Evolutionary conservation across 768 basidiomycete species (phyloP).

Genomic region (Boletus bicolor): DNA sequence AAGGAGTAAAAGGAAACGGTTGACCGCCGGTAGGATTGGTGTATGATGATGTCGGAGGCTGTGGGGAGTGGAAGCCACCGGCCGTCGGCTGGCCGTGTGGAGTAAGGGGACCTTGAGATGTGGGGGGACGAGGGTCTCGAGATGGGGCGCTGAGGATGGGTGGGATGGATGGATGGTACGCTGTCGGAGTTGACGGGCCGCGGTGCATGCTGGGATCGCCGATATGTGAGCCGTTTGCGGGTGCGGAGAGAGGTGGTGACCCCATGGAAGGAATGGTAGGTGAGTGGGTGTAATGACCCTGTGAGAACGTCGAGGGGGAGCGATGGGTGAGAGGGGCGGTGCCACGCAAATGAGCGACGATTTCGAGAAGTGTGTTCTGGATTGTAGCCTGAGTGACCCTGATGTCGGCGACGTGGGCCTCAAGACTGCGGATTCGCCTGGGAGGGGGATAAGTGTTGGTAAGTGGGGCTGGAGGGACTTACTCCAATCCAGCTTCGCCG

Average conservation of each 20-base stretch:
- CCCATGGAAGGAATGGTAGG: conserved; percentile 64
- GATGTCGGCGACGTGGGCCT: conserved; percentile 82
- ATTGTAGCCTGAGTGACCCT: conserved; percentile 70
- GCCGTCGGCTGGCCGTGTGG: conserved; percentile 33
- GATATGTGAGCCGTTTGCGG: conserved; percentile 34
- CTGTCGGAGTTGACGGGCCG: conserved; percentile 30
- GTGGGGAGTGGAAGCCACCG: conserved; percentile 44
- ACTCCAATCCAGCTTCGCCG: conserved; percentile 89
- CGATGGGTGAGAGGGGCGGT: conserved; percentile 46
- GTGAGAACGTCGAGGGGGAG: conserved; percentile 59
- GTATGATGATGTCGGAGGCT: conserved; percentile 39
- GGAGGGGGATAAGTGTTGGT: conserved; percentile 17
- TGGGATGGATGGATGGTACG: conserved; percentile 28
- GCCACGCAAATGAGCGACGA: conserved; percentile 73
- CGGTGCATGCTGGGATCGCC: conserved; percentile 23
- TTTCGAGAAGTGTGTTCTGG: conserved; percentile 74
- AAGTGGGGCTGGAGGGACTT: conserved; percentile 32
- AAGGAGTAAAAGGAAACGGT: conserved; percentile 32
- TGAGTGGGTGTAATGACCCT: conserved; percentile 55
- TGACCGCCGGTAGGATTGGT: conserved; percentile 35
- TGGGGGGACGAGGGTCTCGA: conserved; percentile 33
- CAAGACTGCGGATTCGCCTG: conserved; percentile 89
- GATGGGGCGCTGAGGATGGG: conserved; percentile 31
- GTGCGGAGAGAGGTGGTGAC: conserved; percentile 42
- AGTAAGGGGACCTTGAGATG: conserved; percentile 32